Conservation (phyloP, 352 stramenopile species). For the Phytophthora palmivora region DNA sequence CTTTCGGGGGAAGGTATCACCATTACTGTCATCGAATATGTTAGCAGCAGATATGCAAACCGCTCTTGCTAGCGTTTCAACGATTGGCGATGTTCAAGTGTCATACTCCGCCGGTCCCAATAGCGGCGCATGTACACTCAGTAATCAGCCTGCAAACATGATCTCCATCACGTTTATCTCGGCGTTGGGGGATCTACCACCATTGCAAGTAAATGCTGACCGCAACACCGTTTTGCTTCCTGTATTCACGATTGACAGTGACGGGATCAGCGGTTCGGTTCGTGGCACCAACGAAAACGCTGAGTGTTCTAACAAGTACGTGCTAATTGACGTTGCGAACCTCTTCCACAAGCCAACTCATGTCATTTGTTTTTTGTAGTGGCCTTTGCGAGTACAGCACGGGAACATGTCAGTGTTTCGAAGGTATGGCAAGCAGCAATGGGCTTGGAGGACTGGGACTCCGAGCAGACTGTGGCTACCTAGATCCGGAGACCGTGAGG, state of each 20-base stretch:
- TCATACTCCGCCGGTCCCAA: slow-evolving; percentile 56
- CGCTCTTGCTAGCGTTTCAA: slow-evolving; percentile 48
- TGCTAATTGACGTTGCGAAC: slow-evolving; percentile 2
- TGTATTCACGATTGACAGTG: slow-evolving; percentile 61
- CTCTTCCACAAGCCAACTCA: neutral
- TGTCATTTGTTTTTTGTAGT: slow-evolving; percentile 29
- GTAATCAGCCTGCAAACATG: slow-evolving; percentile 46
- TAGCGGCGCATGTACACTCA: slow-evolving; percentile 54
- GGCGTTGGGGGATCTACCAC: slow-evolving; percentile 60
- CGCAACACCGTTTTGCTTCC: slow-evolving; percentile 45
- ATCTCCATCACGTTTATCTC: slow-evolving; percentile 72
- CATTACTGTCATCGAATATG: slow-evolving; percentile 51
- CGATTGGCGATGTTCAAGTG: slow-evolving; percentile 53
- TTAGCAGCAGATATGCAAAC: slow-evolving; percentile 41
- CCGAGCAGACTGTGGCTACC: slow-evolving; percentile 68
- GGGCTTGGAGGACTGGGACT: slow-evolving; percentile 54
- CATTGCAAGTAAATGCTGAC: slow-evolving; percentile 46
- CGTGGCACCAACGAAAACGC: slow-evolving; percentile 72
- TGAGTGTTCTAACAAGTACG: slow-evolving; percentile 81
- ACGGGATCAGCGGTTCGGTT: slow-evolving; percentile 57
- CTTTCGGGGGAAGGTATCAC: slow-evolving; percentile 60
- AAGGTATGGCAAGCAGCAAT: slow-evolving; percentile 77
- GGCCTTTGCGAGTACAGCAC: slow-evolving; percentile 66
- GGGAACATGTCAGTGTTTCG: slow-evolving; percentile 68
- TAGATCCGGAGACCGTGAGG: slow-evolving; percentile 48